Evolutionary conservation across 257 asterid genomes (phyloP).

Genomic region (Linaria vulgaris): DNA sequence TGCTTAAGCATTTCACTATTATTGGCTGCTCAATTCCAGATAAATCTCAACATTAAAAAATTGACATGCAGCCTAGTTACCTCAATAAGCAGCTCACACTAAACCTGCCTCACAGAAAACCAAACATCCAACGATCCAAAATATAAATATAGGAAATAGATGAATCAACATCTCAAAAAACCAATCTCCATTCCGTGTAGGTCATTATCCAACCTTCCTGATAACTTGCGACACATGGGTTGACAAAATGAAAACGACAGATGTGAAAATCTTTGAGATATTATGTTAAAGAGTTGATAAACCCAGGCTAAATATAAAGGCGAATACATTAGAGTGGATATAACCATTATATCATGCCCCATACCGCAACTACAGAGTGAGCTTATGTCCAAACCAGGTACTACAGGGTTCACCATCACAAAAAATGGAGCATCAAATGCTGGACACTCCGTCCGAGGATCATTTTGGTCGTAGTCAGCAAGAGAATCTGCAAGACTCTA

Average conservation of each 20-base stretch:
- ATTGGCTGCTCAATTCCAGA: no score
- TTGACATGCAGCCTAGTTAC: slow-evolving; percentile 41
- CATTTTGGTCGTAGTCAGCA: slow-evolving; percentile 30
- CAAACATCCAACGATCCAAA: no score
- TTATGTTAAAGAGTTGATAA: no score
- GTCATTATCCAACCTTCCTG: slow-evolving; percentile 14
- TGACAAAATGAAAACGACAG: slow-evolving; percentile 14
- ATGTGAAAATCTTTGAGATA: slow-evolving; percentile 23
- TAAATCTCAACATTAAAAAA: neutral
- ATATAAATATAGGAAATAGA: no score
- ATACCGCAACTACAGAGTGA: slow-evolving; percentile 16
- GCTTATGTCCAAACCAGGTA: slow-evolving; percentile 36
- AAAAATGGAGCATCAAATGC: slow-evolving; percentile 34
- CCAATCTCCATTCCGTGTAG: slow-evolving; percentile 11
- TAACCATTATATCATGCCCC: slow-evolving; percentile 22
- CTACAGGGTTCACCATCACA: slow-evolving; percentile 30
- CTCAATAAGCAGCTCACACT: slow-evolving; percentile 31
- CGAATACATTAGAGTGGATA: neutral
- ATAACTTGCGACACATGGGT: slow-evolving; percentile 27
- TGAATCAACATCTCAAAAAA: slow-evolving; percentile 11
- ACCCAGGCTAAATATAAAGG: no score
- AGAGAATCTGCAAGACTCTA: slow-evolving; percentile 36
- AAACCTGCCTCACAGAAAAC: no score
- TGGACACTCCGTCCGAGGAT: slow-evolving; percentile 33
- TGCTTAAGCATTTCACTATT: no score